Conservation (phyloP, 2,329 filamentous ascomycete species). For the Colletotrichum eleusines region DNA sequence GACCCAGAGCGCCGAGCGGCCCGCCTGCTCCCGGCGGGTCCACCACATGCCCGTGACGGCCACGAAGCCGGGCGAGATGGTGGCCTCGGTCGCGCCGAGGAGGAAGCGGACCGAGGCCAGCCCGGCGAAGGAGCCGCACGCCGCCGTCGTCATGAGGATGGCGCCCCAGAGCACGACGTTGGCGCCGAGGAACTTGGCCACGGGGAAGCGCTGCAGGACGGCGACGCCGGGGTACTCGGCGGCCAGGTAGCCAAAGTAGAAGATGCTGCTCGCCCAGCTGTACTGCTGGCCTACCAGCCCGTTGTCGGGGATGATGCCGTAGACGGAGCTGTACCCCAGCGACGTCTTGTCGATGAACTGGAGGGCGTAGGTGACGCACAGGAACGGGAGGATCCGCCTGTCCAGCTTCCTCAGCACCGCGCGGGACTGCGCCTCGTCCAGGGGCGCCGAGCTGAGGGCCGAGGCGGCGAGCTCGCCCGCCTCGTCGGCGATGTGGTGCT, state of each 20-base stretch:
- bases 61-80: conserved; percentile 52
- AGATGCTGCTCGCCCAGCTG: conserved; percentile 50
- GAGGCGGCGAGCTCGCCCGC: conserved; percentile 32
- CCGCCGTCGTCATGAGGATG: conserved; percentile 50
- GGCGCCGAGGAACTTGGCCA: conserved; percentile 47
- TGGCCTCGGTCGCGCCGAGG: conserved; percentile 52
- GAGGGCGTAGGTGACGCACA: conserved; percentile 49
- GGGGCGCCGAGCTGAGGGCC: conserved; percentile 20
- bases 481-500: conserved; percentile 37
- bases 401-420: conserved; percentile 24
- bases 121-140: conserved; percentile 49
- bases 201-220: conserved; percentile 48
- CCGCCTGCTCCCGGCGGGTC: conserved; percentile 53
- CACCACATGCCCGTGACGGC: conserved; percentile 55
- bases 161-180: conserved; percentile 50
- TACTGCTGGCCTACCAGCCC: conserved; percentile 48
- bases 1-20: conserved; percentile 53
- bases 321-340: conserved; percentile 48
- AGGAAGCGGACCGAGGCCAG: conserved; percentile 53
- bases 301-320: conserved; percentile 48
- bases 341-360: conserved; percentile 49
- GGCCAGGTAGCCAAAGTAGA: conserved; percentile 50
- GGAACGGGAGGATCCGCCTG: conserved; percentile 33
- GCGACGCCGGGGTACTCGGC: conserved; percentile 50
- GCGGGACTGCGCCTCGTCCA: conserved; percentile 25